phyloP scores from a whole-genome alignment of 345 rosid species.

The Streptanthus diversifolius region DNA sequence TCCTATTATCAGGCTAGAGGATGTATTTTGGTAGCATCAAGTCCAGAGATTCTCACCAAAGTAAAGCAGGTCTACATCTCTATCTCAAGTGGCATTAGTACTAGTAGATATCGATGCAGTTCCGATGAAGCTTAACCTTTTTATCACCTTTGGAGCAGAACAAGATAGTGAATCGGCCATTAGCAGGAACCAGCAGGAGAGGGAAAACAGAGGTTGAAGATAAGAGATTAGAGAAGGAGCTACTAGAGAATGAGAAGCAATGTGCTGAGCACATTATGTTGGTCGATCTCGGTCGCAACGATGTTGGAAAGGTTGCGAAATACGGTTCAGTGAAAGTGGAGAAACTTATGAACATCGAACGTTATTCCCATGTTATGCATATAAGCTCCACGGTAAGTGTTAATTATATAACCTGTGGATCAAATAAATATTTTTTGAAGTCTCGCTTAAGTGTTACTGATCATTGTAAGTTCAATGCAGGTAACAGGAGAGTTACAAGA shows the following conservation, averaged over 20 bases:
- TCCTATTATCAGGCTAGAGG: slow-evolving; percentile 64
- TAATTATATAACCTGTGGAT: background rate
- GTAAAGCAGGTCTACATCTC: slow-evolving; percentile 59
- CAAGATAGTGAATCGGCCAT: slow-evolving; percentile 76
- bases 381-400: slow-evolving; percentile 84
- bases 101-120: background rate
- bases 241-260: slow-evolving; percentile 69
- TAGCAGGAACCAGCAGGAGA: slow-evolving; percentile 82
- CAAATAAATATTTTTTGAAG: background rate
- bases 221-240: slow-evolving; percentile 43
- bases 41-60: slow-evolving; percentile 90
- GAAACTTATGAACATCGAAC: slow-evolving; percentile 83
- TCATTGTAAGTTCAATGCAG: slow-evolving; percentile 29
- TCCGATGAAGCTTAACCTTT: background rate
- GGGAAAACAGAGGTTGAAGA: slow-evolving; percentile 69
- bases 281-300: slow-evolving; percentile 86
- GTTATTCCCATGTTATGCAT: slow-evolving; percentile 94
- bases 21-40: slow-evolving; percentile 80
- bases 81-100: background rate
- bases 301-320: slow-evolving; percentile 87
- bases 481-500: slow-evolving; percentile 82
- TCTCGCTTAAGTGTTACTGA: background rate
- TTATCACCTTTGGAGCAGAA: slow-evolving; percentile 42
- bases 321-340: slow-evolving; percentile 82
- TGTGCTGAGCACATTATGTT: slow-evolving; percentile 90